Evolutionary conservation across 805 yeast genomes (phyloP).

Genomic region (Metschnikowia gelsemii): DNA sequence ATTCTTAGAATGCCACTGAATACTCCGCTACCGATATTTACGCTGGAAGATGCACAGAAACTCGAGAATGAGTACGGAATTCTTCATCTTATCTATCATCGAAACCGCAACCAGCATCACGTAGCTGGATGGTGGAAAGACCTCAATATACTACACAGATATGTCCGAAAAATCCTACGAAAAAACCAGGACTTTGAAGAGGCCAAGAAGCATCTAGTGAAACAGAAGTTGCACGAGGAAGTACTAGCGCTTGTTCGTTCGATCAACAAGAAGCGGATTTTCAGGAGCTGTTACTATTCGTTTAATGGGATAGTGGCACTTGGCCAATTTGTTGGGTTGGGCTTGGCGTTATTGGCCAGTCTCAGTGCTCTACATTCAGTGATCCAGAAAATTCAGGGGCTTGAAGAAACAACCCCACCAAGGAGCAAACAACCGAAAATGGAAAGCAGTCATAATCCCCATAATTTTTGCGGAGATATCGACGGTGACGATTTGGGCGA

Average conservation of each 20-base stretch:
- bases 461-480: background rate
- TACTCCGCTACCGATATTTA: constrained; percentile 3
- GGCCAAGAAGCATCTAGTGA: constrained; percentile 12
- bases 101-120: constrained; percentile 76
- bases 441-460: background rate
- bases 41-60: constrained; percentile 2
- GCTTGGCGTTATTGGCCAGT: constrained; percentile 63
- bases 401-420: background rate
- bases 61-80: constrained; percentile 52
- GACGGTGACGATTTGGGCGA: constrained; percentile 20
- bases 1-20: background rate
- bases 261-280: constrained; percentile 35
- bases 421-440: background rate
- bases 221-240: constrained; percentile 17
- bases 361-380: constrained; percentile 44
- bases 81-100: constrained; percentile 62
- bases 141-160: constrained; percentile 61
- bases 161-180: constrained; percentile 41
- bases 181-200: constrained; percentile 26
- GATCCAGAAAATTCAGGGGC: constrained; percentile 12
- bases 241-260: constrained; percentile 24
- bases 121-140: constrained; percentile 75
- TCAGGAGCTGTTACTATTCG: constrained; percentile 52
- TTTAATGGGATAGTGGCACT: constrained; percentile 67
- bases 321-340: constrained; percentile 76